A percentile compares a stretch with the other conserved stretches of the same genome.
Evolutionary conservation across 2,329 filamentous ascomycete species (phyloP).

Genomic region (Fusarium gaditjirri): DNA sequence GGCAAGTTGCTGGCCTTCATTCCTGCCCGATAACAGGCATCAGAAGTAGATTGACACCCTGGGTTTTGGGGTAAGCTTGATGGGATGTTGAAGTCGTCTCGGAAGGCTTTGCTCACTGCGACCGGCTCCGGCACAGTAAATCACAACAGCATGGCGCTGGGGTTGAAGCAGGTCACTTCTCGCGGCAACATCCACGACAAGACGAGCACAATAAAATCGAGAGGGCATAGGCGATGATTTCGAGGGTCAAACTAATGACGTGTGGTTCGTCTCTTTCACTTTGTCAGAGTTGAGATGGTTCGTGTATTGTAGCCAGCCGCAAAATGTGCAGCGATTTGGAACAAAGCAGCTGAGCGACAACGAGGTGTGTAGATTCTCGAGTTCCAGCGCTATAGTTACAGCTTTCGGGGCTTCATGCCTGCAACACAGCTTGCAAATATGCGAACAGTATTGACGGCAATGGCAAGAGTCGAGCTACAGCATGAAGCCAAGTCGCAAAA

Average conservation of each 20-base stretch:
- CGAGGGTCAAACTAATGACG: accelerated
- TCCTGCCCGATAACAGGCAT: accelerated
- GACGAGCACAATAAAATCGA: not conserved
- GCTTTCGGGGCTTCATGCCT: accelerated
- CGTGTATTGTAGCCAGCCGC: not conserved
- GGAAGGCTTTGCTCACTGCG: not conserved
- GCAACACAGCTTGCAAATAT: not conserved
- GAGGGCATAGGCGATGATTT: not conserved
- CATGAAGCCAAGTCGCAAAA: not conserved
- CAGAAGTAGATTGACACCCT: too few relatives aligned
- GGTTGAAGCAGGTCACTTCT: not conserved
- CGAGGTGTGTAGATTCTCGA: accelerated
- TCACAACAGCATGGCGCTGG: not conserved
- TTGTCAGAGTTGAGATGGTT: not conserved
- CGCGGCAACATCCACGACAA: not conserved
- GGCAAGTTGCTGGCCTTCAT: not conserved
- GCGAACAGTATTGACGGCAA: not conserved
- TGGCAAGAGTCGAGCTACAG: not conserved
- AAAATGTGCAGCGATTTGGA: not conserved
- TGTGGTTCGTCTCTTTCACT: not conserved
- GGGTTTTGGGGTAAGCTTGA: too few relatives aligned
- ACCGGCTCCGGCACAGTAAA: too few relatives aligned
- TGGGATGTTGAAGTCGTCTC: not conserved
- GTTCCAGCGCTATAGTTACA: accelerated
- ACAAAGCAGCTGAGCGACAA: not conserved